phyloP scores from a whole-genome alignment of 164 flowering plant genomes.

The Taxillus chinensis region DNA sequence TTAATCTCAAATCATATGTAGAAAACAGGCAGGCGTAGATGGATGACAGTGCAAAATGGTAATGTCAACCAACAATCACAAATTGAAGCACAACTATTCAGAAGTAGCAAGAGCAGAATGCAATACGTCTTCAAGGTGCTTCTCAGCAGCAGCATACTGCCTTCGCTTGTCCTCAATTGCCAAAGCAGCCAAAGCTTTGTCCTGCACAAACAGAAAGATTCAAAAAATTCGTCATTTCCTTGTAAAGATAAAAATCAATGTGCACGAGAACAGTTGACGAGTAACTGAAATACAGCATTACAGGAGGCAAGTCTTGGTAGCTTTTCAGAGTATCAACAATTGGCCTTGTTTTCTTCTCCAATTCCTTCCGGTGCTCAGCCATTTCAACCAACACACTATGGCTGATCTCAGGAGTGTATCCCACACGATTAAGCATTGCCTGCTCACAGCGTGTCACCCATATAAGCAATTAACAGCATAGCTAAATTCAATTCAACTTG shows the following conservation, averaged over 20 bases:
- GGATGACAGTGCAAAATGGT: too few relatives aligned
- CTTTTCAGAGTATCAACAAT: slow-evolving; percentile 85
- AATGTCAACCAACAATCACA: too few relatives aligned
- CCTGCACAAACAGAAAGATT: slow-evolving; percentile 30
- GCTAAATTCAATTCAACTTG: neutral
- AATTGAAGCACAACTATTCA: slow-evolving; percentile 10
- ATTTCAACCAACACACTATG: slow-evolving; percentile 85
- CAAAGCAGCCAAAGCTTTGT: slow-evolving; percentile 85
- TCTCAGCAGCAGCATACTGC: slow-evolving; percentile 86
- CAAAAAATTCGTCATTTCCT: neutral
- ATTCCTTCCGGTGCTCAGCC: slow-evolving; percentile 79
- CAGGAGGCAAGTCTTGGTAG: slow-evolving; percentile 98
- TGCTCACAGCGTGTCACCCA: slow-evolving; percentile 18
- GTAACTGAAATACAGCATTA: slow-evolving; percentile 17
- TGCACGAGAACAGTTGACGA: neutral
- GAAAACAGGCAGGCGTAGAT: too few relatives aligned
- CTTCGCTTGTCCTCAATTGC: slow-evolving; percentile 93
- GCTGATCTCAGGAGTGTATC: slow-evolving; percentile 82
- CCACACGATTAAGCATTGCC: slow-evolving; percentile 77
- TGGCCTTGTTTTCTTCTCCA: slow-evolving; percentile 91
- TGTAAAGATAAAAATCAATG: neutral
- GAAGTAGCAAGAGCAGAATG: slow-evolving; percentile 68
- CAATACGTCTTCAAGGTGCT: slow-evolving; percentile 79
- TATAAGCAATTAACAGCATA: slow-evolving; percentile 1
- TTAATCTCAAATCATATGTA: too few relatives aligned